Base-by-base conservation (phyloP, 2,329 filamentous ascomycete genomes). In the Zymoseptoria ardabiliae region DNA sequence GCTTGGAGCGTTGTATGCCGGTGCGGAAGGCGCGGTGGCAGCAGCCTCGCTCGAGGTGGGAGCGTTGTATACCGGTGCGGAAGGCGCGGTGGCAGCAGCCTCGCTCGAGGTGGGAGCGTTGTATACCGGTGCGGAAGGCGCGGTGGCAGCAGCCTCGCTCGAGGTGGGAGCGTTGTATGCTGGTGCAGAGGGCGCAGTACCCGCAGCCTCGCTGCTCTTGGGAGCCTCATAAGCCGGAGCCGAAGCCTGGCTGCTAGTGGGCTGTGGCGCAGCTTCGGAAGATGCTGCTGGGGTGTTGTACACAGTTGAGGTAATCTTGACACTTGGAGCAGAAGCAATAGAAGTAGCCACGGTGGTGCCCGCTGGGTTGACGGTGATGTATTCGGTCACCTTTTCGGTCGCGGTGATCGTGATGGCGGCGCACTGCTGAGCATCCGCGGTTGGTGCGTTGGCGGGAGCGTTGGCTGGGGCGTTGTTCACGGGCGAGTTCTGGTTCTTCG, bases 351-450 rank as follows among this genome's bases (percentile, higher is more conserved):
- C 52, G 17, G 52, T 53, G 13, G 60, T 62, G 25, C 59, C 58
- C 28, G 51, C 22, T 10, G 51, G 51, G 22, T 22, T 21, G 25
- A 65, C 58, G 41, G 65, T 67, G 49, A 61, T 68, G 35, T 72
- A 72, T 53, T 76, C 72, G 30, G 75, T 77, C 56, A 77, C 70
- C 30, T 75, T 75, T 54, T 76, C 72, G 60, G 73, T 72, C 62
- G 73, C 71, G 51, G 73, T 75, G 35, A 73, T 72, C 54, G 76
- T 77, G 50, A 76, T 71, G 58, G 70, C 71, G 57, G 73, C 68
- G 57, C 71, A 68, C 52, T 57, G 52, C n/a, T 59, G 56, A 8
- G 51, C 41, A n/a, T 53, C 51, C 8, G 51, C 28, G n/a, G 53
- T 35, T 49, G 48, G 30, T 17, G 49, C 20, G 56, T 61, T 45